Base-by-base conservation (phyloP, 164 flowering plant species). In the Umbellularia californica region DNA sequence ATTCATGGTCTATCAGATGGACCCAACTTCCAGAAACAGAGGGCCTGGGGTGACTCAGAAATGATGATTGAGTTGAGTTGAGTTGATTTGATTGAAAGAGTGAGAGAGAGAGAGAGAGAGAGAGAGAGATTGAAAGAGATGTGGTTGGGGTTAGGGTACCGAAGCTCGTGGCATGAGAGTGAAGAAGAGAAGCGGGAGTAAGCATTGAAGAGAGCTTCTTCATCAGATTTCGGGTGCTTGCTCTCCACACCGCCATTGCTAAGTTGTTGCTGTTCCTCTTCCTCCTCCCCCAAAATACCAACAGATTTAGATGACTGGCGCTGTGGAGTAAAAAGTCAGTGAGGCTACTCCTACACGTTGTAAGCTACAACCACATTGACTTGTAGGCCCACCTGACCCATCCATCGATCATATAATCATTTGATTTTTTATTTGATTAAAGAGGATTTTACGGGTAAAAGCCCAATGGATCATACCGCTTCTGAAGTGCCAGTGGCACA, bases 81-180 rank as follows among this genome's bases (percentile, higher is more conserved):
- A 55, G n/a, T n/a, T n/a, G n/a, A n/a, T n/a, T 55, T 55, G 60
- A 14, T 13, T 11, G 20, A 55, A 2, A 55, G 58, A 76, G 66
- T 64, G 24, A 68, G 50, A 58, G 12, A n/a, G 5, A 12, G 25
- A 28, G 28, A 52, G 15, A 52, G 58, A 52, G 62, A 76, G 66
- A 66, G 28, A 68, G 58, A 52, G 62, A 76, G 66, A 66, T 24
- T 65, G 58, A 58, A 17, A 22, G 15, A 13, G 50, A 30, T 60
- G 24, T 22, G 68, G 70, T 55, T 4, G 58, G 72, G 35, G 5
- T 30, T 30, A 30, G 35, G 35, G 19, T 75, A 92, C 97, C 97
- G 63, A 92, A 92, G 76, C 94, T 92, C 12, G 93, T 92, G 60
- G 94, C 89, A 76, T 92, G 97, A 12, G 97, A 90, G 78, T 92